Base-by-base conservation (phyloP, 805 yeast genomes). In the Hermanozyma aechmeae region DNA sequence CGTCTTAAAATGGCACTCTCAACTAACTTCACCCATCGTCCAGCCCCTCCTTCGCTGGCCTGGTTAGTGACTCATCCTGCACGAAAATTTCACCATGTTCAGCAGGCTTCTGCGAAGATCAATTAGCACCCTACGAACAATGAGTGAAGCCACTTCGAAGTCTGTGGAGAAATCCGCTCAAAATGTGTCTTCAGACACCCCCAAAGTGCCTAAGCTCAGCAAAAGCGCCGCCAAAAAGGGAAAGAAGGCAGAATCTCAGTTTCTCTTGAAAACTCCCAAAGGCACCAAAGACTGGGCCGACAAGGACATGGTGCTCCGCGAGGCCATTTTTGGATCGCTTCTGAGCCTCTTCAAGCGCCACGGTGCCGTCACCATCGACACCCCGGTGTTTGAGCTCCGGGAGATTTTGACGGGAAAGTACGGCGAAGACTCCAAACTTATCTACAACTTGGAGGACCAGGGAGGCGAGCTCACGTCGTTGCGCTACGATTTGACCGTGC, bases 261-360 rank as follows among this genome's bases (percentile, higher is more conserved):
- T 83, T 53, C 74, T 81, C 37, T 67, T 92, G 51, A 92, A 92
- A 58, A 85, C 94, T 25, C 97, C 98, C 29, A 92, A 92, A 56
- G 98, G 98, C 40, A 62, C 97, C 43, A 87, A 86, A 56, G 98
- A 92, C 57, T 92, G 98, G 98, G 84, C 95, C 39, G 98, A 92
- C 47, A 80, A 81, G 53, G 98, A 92, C 54, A 92, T 92, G 97
- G 81, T 86, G 23, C 75, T 92, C 42, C 76, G 98, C 57, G 89
- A 83, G 46, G 92, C 82, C 23, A 72, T 92, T 36, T 92, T 92
- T 56, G 61, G 66, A 29, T 71, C 85, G 7, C 59, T 92, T 37
- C 73, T 87, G 11, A 46, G 61, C 2, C 58, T 92, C 28, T 92
- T 92, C 71, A 81, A 86, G 57, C 79, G 86, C 45, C 99, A 92